phyloP scores from a whole-genome alignment of 306 rosid species.

The Rosa lucieae region DNA sequence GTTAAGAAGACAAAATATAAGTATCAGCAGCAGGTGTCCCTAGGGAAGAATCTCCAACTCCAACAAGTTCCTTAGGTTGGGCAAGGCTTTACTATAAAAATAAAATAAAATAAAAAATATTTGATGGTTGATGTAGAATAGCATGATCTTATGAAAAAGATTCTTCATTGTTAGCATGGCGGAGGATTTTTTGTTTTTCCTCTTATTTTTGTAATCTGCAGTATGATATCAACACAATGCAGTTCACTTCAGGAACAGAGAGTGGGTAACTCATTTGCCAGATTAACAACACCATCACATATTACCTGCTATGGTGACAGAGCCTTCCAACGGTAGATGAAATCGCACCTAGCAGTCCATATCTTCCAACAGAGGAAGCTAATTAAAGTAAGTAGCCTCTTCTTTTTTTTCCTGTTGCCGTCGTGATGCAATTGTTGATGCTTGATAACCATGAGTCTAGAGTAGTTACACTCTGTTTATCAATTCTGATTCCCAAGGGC shows the following conservation, averaged over 20 bases:
- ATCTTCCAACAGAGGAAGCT: too few relatives aligned
- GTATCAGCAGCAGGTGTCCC: background rate
- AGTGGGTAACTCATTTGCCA: slow-evolving; percentile 42
- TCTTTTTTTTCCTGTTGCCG: too few relatives aligned
- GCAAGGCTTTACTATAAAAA: background rate
- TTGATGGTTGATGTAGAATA: background rate
- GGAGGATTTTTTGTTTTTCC: slow-evolving; percentile 13
- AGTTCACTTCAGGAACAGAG: slow-evolving; percentile 87
- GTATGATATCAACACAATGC: slow-evolving; percentile 36
- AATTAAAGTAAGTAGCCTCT: too few relatives aligned
- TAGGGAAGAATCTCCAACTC: background rate
- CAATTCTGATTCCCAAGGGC: too few relatives aligned
- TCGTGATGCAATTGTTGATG: too few relatives aligned
- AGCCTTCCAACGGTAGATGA: too few relatives aligned
- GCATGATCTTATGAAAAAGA: background rate
- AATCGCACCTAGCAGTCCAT: too few relatives aligned
- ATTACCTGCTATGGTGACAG: too few relatives aligned
- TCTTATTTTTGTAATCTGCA: slow-evolving; percentile 19
- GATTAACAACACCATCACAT: too few relatives aligned
- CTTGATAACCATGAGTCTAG: too few relatives aligned
- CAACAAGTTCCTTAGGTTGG: background rate
- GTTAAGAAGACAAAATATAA: background rate
- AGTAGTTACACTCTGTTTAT: too few relatives aligned
- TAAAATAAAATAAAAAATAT: too few relatives aligned
- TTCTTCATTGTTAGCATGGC: background rate